Base-by-base conservation (phyloP, 805 yeast species). In the Candida ovalis region DNA sequence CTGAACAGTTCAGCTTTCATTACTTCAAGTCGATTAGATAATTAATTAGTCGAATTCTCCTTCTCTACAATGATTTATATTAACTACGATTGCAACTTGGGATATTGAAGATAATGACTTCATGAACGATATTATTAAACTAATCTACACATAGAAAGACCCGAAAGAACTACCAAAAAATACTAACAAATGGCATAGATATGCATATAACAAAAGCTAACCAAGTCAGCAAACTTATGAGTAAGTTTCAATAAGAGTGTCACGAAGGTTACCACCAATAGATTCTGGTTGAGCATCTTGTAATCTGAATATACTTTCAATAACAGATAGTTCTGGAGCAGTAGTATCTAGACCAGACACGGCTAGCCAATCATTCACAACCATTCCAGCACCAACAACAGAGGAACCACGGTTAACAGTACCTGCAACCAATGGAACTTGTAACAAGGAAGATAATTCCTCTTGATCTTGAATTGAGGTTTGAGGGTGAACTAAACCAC, bases 331-430 rank as follows among this genome's bases (percentile, higher is more conserved):
- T 72, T 94, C 99, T 43, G 99, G 97, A 42, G 99, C 98, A 56
- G 99, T 91, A 49, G 99, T 94, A 72, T 94, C 98, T 59, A 88
- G 78, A 56, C 99, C 99, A 42, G 96, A 78, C 39, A 95, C 98
- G 27, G 98, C 95, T 57, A 92, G 75, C 95, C 97, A 94, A 73
- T 94, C 99, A 67, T 94, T 94, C 45, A 91, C 99, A 46, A 94
- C 98, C 83, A 94, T 83, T 59, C 99, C 99, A 42, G 97, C 98
- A 63, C 99, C 99, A 52, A 94, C 96, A 43, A 92, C 97, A 4
- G 96, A 73, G 25, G 97, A 88, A 71, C 99, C 99, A 70, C 99
- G 85, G 76, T 94, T 94, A 50, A 94, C 91, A 36, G 97, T 91
- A 70, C 99, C 99, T 6, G 99, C 99, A 43, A 94, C 99, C 55